Base-by-base conservation (phyloP, 2,329 filamentous ascomycete genomes). In the Lecanicillium sp. region DNA sequence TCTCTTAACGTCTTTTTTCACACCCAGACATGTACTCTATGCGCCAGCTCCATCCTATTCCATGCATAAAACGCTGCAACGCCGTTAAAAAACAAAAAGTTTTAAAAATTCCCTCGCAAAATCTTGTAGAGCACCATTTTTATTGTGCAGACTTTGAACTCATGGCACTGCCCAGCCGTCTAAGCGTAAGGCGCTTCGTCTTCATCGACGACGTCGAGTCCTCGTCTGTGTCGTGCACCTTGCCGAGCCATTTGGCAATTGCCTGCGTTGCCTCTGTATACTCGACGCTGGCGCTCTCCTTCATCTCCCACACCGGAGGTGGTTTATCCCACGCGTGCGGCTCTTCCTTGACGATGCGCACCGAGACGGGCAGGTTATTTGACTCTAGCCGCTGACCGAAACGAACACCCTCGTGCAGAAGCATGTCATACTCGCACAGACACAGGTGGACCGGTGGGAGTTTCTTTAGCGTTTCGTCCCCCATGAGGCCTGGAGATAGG, bases 401-500 rank as follows among this genome's bases (percentile, higher is more conserved):
- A 4, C 67, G 63, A 43, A 80, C 62, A 9, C 74, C 76, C 51
- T 81, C 77, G 2, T 60, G 62, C 9, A 77, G 64, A n/a, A 81
- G 56, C 74, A 81, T 80, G 52, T 81, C 75, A 54, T 70, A 74
- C 58, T 82, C 78, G 57, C 78, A 82, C 3, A 78, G 69, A 48
- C 73, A 75, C 30, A 80, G 58, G 14, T 80, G 63, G 3, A 81
- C 55, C 13, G 71, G 68, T 1, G 68, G 62, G 3, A 79, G 68
- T 29, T 74, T 62, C 9, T 59, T 58, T 4, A 81, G 48, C n/a
- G 73, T 48, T 19, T 67, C 64, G 45, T 77, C 69, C 0, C 67
- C 55, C 41, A 78, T 76, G 7, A 74, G 64, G 4, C 68, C 71
- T 0, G 78, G 78, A 0, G 75, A 79, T 4, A 83, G 60, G 15